phyloP scores from a whole-genome alignment of 192 early-diverging fungal genomes.

The Oehlia diaphana region DNA sequence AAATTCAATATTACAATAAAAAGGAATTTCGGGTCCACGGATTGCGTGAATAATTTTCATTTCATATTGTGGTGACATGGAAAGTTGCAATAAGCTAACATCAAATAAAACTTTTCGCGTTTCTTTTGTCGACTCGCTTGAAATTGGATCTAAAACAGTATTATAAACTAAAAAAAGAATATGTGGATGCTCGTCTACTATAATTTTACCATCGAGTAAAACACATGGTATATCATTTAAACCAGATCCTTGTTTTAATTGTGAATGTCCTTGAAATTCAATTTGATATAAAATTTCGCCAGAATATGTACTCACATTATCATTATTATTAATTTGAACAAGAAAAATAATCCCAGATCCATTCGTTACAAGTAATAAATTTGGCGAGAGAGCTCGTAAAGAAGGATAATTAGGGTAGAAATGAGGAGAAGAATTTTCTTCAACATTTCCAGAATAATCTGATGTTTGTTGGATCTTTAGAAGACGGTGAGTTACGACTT shows the following conservation, averaged over 20 bases:
- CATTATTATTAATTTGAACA: slow-evolving; percentile 9
- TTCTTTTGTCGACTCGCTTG: not conserved
- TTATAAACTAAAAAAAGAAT: slow-evolving; percentile 27
- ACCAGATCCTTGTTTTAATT: slow-evolving; percentile 5
- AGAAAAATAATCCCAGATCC: slow-evolving; percentile 38
- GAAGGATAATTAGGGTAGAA: slow-evolving; percentile 35
- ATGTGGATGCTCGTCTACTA: slow-evolving; percentile 6
- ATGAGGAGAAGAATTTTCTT: not conserved
- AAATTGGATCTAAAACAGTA: not conserved
- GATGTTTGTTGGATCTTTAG: not conserved
- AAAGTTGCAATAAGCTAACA: slow-evolving; percentile 17
- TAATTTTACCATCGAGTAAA: slow-evolving; percentile 32
- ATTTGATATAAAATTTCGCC: slow-evolving; percentile 23
- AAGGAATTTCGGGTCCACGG: slow-evolving; percentile 52
- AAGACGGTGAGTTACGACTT: not conserved
- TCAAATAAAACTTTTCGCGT: slow-evolving; percentile 30
- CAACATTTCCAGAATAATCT: not conserved
- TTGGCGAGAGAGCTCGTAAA: slow-evolving; percentile 26
- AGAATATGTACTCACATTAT: not conserved
- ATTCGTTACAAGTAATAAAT: slow-evolving; percentile 35
- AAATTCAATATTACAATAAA: slow-evolving; percentile 47
- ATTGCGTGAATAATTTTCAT: slow-evolving; percentile 37
- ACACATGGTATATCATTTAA: slow-evolving; percentile 36
- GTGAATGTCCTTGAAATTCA: slow-evolving; percentile 17
- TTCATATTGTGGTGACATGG: not conserved